Percentiles rank a stretch among this genome's conserved stretches.
Conservation (phyloP, 495 filamentous ascomycete species). For the Trichoderma asperelloides region DNA sequence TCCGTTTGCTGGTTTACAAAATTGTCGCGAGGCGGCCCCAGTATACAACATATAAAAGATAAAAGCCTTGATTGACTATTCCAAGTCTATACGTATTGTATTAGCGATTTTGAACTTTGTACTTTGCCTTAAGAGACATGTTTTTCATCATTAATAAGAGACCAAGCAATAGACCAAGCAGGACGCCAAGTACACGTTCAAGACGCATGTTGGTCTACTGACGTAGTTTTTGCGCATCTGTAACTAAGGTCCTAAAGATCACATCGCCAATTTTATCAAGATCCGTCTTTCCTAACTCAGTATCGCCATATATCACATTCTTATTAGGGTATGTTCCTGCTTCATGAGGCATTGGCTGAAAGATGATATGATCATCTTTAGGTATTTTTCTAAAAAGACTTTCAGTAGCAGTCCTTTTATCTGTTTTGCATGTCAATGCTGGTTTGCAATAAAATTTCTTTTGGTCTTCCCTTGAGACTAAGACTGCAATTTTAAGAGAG, state of each 20-base stretch:
- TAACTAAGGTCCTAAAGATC: neutral
- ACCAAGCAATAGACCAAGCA: too few species aligned
- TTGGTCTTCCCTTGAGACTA: neutral
- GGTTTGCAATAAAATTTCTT: neutral
- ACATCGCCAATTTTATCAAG: neutral
- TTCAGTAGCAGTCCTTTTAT: neutral
- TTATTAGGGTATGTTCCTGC: neutral
- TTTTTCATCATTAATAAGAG: too few species aligned
- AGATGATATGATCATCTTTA: neutral
- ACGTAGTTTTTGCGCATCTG: neutral
- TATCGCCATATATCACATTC: neutral
- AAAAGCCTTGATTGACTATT: too few species aligned
- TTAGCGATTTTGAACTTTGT: too few species aligned
- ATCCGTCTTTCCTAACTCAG: neutral
- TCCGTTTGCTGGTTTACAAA: too few species aligned
- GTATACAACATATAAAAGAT: too few species aligned
- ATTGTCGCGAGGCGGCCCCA: too few species aligned
- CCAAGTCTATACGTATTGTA: too few species aligned
- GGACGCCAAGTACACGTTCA: too few species aligned
- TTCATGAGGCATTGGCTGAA: neutral
- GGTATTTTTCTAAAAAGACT: neutral
- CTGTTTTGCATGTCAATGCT: neutral
- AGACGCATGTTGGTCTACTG: too few species aligned
- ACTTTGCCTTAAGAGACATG: too few species aligned
- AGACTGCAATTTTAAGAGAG: neutral